Conservation (phyloP, 306 rosid genomes). For the Lathyrus aphaca region DNA sequence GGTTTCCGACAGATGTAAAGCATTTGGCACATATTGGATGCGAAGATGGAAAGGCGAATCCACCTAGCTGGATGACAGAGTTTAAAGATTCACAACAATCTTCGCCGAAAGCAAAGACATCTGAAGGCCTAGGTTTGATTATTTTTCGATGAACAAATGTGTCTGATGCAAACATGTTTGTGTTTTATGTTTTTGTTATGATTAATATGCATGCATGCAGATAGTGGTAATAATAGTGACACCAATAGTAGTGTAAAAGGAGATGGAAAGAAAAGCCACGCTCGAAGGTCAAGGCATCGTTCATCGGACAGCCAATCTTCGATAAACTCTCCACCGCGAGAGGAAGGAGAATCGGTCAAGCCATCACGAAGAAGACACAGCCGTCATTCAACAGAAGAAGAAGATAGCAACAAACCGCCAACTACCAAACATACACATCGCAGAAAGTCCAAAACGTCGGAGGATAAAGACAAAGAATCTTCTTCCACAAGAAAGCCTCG, state of each 20-base stretch:
- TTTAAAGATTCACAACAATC: slow-evolving; percentile 52
- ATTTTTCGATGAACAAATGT: not conserved
- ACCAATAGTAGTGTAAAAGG: slow-evolving; percentile 6
- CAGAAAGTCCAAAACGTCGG: slow-evolving; percentile 61
- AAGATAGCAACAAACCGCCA: slow-evolving; percentile 9
- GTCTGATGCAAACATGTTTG: too few species aligned
- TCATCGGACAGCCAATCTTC: slow-evolving; percentile 36
- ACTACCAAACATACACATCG: slow-evolving; percentile 52
- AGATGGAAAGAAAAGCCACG: slow-evolving; percentile 18
- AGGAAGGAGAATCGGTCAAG: slow-evolving; percentile 24
- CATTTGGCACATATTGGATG: slow-evolving; percentile 63
- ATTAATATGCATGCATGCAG: slow-evolving; percentile 11
- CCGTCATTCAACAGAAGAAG: slow-evolving; percentile 16
- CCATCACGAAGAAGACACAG: slow-evolving; percentile 47
- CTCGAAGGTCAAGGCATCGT: slow-evolving; percentile 48
- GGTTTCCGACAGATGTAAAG: slow-evolving; percentile 89
- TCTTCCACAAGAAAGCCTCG: slow-evolving; percentile 45
- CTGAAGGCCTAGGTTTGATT: slow-evolving; percentile 53
- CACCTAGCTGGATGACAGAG: slow-evolving; percentile 70
- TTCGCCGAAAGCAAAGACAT: slow-evolving; percentile 38
- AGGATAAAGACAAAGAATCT: slow-evolving; percentile 35
- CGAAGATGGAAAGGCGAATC: slow-evolving; percentile 43
- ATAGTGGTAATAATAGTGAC: slow-evolving; percentile 6
- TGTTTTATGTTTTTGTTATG: too few species aligned
- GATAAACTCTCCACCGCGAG: slow-evolving; percentile 42